A percentile compares a stretch with the other conserved stretches of the same genome.
These are phyloP conservation scores for Hanseniaspora guilliermondii DNA, from an alignment of 805 yeast genomes.

Conservation along the genomic window DNA sequence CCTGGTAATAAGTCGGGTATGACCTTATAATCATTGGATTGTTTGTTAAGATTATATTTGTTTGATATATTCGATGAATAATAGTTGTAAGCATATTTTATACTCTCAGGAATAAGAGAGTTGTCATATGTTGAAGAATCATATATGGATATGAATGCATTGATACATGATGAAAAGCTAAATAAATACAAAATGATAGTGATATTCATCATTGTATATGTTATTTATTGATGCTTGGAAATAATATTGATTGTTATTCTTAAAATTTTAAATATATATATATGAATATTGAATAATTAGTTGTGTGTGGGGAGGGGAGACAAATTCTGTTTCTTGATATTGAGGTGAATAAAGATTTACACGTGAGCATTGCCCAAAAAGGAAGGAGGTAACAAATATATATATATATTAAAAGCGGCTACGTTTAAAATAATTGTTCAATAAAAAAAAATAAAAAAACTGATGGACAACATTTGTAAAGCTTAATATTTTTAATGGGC, in stretches of 20 bases:
- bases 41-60: neutral
- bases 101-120: neutral
- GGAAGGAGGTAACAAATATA: too few species aligned
- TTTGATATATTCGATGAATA: neutral
- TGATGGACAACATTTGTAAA: too few species aligned
- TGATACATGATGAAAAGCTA: neutral
- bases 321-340: too few species aligned
- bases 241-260: neutral
- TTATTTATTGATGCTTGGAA: neutral
- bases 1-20: constrained; percentile 25
- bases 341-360: too few species aligned
- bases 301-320: too few species aligned
- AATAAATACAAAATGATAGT: neutral
- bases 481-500: too few species aligned
- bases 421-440: too few species aligned
- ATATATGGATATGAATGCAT: neutral
- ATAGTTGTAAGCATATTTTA: neutral
- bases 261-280: too few species aligned
- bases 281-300: too few species aligned
- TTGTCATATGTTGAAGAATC: constrained; percentile 2
- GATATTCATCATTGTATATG: neutral
- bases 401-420: too few species aligned
- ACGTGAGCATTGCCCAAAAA: too few species aligned
- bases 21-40: constrained; percentile 19
- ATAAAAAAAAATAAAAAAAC: too few species aligned